These are phyloP conservation scores for Sporothrix variecibatus DNA, from an alignment of 2,329 filamentous ascomycete species.

Conservation along the genomic window DNA sequence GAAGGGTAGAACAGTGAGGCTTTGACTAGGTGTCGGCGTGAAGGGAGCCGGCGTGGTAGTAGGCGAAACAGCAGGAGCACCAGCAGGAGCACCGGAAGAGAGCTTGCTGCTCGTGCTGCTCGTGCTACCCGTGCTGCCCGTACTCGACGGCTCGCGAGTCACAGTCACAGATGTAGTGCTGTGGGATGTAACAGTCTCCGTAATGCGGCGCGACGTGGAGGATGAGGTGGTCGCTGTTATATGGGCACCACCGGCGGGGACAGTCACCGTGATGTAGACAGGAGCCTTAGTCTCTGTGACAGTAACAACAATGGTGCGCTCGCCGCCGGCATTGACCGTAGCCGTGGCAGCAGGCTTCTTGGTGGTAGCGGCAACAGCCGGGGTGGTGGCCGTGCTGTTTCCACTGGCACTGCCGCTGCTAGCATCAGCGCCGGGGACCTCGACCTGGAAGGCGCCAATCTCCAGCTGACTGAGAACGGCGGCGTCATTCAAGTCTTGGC, in stretches of 20 bases:
- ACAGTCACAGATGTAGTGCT: not conserved
- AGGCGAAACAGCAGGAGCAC: not conserved
- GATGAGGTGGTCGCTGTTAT: not conserved
- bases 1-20: not conserved
- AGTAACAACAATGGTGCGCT: constrained; percentile 43
- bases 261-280: constrained; percentile 27
- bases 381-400: constrained; percentile 24
- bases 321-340: constrained; percentile 33
- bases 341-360: not conserved
- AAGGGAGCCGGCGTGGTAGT: not conserved
- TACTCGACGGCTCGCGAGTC: not conserved
- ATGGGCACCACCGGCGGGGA: not conserved
- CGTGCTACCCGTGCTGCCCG: not conserved
- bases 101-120: not conserved
- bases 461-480: constrained; percentile 50
- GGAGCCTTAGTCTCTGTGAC: constrained; percentile 41
- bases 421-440: constrained; percentile 35
- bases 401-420: constrained; percentile 25
- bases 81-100: not conserved
- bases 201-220: not conserved
- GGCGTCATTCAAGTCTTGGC: constrained; percentile 46
- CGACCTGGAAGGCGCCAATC: constrained; percentile 48
- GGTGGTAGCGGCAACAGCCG: constrained; percentile 24
- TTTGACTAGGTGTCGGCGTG: not conserved
- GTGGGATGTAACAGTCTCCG: not conserved